A percentile compares a stretch with the other conserved stretches of the same genome.
phyloP scores from a whole-genome alignment of 2,329 filamentous ascomycete genomes.

The Aspergillus transmontanensis region DNA sequence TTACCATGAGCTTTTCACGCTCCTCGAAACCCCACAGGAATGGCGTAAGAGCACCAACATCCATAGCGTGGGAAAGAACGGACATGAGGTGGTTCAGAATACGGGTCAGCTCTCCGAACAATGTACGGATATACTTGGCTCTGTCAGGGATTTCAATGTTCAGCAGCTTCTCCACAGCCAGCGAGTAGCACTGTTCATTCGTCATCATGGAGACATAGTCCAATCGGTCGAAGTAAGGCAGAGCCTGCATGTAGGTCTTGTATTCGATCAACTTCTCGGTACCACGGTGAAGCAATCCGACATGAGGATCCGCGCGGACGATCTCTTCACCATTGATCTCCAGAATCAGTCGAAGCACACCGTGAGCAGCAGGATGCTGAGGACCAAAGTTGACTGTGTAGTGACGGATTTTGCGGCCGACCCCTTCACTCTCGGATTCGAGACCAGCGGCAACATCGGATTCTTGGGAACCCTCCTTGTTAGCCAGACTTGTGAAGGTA shows the following conservation, averaged over 20 bases:
- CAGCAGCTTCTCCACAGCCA: conserved; percentile 96
- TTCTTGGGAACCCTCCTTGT: conserved; percentile 43
- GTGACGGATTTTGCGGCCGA: conserved; percentile 85
- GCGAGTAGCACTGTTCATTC: conserved; percentile 95
- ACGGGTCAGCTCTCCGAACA: conserved; percentile 95
- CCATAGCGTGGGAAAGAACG: conserved; percentile 95
- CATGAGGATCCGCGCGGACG: conserved; percentile 92
- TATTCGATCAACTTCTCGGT: conserved; percentile 99
- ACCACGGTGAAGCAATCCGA: conserved; percentile 91
- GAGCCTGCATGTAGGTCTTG: conserved; percentile 96
- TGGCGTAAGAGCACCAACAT: conserved; percentile 94
- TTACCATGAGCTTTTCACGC: conserved; percentile 98
- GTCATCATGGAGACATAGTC: conserved; percentile 99
- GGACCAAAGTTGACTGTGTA: conserved; percentile 99
- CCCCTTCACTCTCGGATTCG: conserved; percentile 46
- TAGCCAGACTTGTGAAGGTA: conserved; percentile 51
- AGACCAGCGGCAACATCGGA: conserved; percentile 49
- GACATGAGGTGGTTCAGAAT: conserved; percentile 98
- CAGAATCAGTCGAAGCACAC: conserved; percentile 94
- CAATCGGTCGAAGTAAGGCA: conserved; percentile 97
- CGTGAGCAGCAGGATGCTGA: conserved; percentile 97
- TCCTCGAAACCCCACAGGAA: conserved; percentile 99
- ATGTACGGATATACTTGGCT: conserved; percentile 93
- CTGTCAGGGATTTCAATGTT: conserved; percentile 95
- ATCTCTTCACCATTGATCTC: conserved; percentile 98